These are phyloP conservation scores for Backusella tuberculispora DNA, from an alignment of 192 early-diverging fungal species.

Conservation along the genomic window DNA sequence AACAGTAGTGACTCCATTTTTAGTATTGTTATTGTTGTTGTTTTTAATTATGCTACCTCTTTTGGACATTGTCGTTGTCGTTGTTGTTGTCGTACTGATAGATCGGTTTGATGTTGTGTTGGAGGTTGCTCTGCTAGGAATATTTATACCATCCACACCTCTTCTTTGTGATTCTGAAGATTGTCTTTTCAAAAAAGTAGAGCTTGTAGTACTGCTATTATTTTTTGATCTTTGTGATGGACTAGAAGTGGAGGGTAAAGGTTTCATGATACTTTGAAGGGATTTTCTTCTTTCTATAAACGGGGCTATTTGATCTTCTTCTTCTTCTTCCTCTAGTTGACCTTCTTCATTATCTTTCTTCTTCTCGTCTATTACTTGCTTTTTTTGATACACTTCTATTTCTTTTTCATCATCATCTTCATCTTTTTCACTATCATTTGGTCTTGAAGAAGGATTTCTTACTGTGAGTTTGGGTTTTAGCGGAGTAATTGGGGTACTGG, in stretches of 20 bases:
- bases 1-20: background rate
- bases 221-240: background rate
- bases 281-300: background rate
- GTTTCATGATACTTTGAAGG: background rate
- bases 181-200: background rate
- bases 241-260: background rate
- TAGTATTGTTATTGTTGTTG: background rate
- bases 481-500: background rate
- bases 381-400: background rate
- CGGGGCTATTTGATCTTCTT: background rate
- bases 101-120: too few species aligned
- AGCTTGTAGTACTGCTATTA: background rate
- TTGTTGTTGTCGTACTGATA: background rate
- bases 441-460: conserved; percentile 16
- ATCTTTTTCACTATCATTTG: background rate
- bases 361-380: background rate
- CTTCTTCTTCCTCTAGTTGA: background rate
- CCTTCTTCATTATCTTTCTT: background rate
- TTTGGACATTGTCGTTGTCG: background rate
- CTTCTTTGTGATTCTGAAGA: background rate
- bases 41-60: background rate
- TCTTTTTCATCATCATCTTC: conserved; percentile 16
- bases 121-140: background rate
- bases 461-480: background rate
- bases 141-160: background rate